Evolutionary conservation across 164 flowering plant species (phyloP).

Genomic region (Macadamia integrifolia): DNA sequence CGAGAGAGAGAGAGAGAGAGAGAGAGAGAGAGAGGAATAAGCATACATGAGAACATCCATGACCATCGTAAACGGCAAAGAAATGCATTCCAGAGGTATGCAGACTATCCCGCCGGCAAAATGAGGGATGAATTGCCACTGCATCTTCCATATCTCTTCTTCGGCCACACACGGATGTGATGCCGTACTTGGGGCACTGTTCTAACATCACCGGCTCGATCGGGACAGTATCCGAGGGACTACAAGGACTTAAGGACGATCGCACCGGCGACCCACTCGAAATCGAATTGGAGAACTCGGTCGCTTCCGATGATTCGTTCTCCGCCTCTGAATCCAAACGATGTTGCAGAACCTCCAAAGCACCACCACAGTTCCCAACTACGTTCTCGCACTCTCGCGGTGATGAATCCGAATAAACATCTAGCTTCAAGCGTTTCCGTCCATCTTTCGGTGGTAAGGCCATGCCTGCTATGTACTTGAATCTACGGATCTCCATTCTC

Average conservation of each 20-base stretch:
- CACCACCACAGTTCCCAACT: conserved; percentile 8
- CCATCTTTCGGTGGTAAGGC: conserved; percentile 19
- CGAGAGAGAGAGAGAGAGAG: neutral
- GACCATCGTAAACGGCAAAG: conserved; percentile 87
- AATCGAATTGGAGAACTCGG: neutral
- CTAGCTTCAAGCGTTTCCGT: conserved; percentile 20
- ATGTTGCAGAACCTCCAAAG: neutral
- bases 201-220: neutral
- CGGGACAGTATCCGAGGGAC: neutral
- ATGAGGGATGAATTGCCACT: conserved; percentile 44
- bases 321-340: neutral
- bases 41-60: conserved; percentile 88
- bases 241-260: neutral
- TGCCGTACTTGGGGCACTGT: conserved; percentile 34
- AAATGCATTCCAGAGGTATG: conserved; percentile 30
- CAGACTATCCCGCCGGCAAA: conserved; percentile 14
- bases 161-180: conserved; percentile 67
- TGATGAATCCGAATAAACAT: neutral
- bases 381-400: conserved; percentile 19
- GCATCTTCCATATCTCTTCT: conserved; percentile 82
- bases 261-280: neutral
- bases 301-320: neutral
- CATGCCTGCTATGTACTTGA: conserved; percentile 28
- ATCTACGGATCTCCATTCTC: conserved; percentile 35
- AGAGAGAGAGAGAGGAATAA: neutral